Conservation (phyloP, 225 moss, liverwort and hornwort genomes). For the Pseudisothecium myosuroides region DNA sequence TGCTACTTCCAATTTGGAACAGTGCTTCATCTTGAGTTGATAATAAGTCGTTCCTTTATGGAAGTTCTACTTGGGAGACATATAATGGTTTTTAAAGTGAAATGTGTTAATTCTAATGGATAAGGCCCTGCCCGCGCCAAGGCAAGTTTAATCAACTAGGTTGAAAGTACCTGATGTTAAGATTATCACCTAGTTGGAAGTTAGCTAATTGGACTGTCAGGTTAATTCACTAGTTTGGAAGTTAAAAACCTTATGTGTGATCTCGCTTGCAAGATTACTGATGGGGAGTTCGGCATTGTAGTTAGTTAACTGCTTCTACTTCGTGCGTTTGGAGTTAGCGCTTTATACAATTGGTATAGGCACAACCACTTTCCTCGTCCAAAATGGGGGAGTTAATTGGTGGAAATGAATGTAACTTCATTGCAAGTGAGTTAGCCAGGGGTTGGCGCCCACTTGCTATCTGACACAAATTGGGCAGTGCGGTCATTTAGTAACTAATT, state of each 20-base stretch:
- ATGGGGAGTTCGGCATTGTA: background rate
- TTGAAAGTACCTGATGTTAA: background rate
- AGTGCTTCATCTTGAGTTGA: background rate
- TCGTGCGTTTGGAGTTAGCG: background rate
- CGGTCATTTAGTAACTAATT: background rate
- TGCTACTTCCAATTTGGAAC: background rate
- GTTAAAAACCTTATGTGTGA: background rate
- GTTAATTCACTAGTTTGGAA: background rate
- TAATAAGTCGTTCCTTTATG: background rate
- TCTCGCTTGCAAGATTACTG: background rate
- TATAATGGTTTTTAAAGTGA: background rate
- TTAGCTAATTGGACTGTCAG: background rate
- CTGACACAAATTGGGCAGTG: background rate
- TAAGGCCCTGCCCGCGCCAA: background rate
- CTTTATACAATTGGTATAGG: background rate
- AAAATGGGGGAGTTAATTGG: background rate
- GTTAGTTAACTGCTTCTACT: background rate
- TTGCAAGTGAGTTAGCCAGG: background rate
- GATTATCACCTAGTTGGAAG: background rate
- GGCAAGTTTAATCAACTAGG: background rate
- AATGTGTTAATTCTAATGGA: background rate
- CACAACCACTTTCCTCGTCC: background rate
- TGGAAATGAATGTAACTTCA: background rate
- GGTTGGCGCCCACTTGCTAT: background rate
- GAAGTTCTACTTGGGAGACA: background rate